Evolutionary conservation across 2,329 filamentous ascomycete genomes (phyloP).

Genomic region (Calonectria hawksworthii): DNA sequence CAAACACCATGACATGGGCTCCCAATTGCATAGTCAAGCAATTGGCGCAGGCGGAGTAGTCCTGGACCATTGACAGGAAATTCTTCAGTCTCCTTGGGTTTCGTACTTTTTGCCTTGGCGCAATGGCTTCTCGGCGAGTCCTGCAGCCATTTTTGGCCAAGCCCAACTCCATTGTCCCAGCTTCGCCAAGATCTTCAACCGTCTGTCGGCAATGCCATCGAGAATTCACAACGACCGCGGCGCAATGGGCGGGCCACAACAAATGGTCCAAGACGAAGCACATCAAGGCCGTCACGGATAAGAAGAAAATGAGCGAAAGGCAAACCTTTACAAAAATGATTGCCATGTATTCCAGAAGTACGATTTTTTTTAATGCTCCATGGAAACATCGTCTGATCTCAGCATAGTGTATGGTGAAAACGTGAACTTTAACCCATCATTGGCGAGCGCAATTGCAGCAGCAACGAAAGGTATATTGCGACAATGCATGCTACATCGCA

Average conservation of each 20-base stretch:
- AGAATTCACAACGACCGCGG: slow-evolving; percentile 60
- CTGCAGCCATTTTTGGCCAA: slow-evolving; percentile 34
- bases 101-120: neutral
- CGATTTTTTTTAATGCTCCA: slow-evolving; percentile 38
- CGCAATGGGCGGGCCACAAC: slow-evolving; percentile 79
- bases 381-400: slow-evolving; percentile 29
- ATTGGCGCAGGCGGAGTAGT: neutral
- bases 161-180: slow-evolving; percentile 20
- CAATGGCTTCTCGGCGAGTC: slow-evolving; percentile 34
- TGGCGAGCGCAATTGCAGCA: slow-evolving; percentile 78
- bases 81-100: neutral
- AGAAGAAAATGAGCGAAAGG: slow-evolving; percentile 81
- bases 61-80: neutral
- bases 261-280: slow-evolving; percentile 98
- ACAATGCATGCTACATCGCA: neutral
- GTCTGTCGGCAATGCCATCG: slow-evolving; percentile 65
- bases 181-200: slow-evolving; percentile 26
- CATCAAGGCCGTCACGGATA: slow-evolving; percentile 90
- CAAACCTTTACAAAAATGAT: slow-evolving; percentile 79
- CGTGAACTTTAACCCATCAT: slow-evolving; percentile 79
- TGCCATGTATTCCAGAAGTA: slow-evolving; percentile 80
- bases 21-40: neutral
- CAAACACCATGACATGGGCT: neutral
- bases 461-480: slow-evolving; percentile 79
- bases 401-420: slow-evolving; percentile 80